These are phyloP conservation scores for Teratosphaeria epicoccoides DNA, from an alignment of 2,329 filamentous ascomycete species.

Conservation along the genomic window DNA sequence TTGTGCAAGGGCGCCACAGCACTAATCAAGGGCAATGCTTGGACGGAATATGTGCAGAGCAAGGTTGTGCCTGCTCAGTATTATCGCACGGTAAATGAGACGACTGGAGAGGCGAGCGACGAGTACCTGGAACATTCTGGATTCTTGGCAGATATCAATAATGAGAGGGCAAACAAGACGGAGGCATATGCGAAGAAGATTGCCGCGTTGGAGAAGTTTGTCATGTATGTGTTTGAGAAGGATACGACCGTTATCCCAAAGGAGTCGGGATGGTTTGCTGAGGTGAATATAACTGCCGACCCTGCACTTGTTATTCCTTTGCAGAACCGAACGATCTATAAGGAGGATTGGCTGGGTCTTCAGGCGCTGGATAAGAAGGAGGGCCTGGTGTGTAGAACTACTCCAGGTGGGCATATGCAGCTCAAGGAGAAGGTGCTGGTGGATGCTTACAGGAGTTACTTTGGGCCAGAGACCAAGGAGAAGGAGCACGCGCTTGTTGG, in stretches of 20 bases:
- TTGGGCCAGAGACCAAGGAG: slow-evolving; percentile 37
- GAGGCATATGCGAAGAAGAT: slow-evolving; percentile 59
- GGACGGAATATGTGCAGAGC: slow-evolving; percentile 65
- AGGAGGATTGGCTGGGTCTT: slow-evolving; percentile 88
- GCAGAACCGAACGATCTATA: slow-evolving; percentile 61
- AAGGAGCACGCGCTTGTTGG: background rate
- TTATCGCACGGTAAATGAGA: slow-evolving; percentile 58
- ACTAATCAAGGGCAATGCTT: slow-evolving; percentile 68
- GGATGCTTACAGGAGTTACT: slow-evolving; percentile 56
- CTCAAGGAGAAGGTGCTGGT: slow-evolving; percentile 56
- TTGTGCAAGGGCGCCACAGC: slow-evolving; percentile 72
- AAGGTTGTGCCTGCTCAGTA: slow-evolving; percentile 89
- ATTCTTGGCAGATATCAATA: slow-evolving; percentile 93
- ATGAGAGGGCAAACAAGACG: slow-evolving; percentile 72
- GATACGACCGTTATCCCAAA: slow-evolving; percentile 82
- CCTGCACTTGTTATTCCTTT: slow-evolving; percentile 49
- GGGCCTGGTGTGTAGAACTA: slow-evolving; percentile 62
- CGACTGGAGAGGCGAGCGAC: slow-evolving; percentile 44
- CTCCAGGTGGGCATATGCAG: slow-evolving; percentile 74
- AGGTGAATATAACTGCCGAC: slow-evolving; percentile 59
- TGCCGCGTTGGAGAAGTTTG: slow-evolving; percentile 57
- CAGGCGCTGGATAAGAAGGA: slow-evolving; percentile 67
- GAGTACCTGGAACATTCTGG: slow-evolving; percentile 71
- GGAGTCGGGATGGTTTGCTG: slow-evolving; percentile 82
- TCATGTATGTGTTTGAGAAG: slow-evolving; percentile 81